Percentiles rank a stretch among this genome's conserved stretches.
These are phyloP conservation scores for Trypanosoma rangeli DNA, from an alignment of 208 protist species.

Conservation along the genomic window DNA sequence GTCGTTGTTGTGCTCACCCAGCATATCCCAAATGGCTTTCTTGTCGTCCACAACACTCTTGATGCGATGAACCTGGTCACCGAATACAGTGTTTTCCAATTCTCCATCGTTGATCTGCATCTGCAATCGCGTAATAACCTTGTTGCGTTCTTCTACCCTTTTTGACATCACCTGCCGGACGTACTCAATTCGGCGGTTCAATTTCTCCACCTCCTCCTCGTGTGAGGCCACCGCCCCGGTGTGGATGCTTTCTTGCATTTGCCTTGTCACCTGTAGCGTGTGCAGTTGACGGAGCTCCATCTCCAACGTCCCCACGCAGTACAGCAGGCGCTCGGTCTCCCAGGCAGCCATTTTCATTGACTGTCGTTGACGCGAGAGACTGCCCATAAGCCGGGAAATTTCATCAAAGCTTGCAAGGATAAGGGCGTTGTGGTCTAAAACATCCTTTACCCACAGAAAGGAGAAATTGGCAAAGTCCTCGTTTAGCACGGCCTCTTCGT, in stretches of 20 bases:
- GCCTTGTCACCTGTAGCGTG: slow-evolving; percentile 93
- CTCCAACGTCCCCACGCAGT: slow-evolving; percentile 74
- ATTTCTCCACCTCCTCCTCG: slow-evolving; percentile 57
- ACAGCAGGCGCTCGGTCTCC: slow-evolving; percentile 71
- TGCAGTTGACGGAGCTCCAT: slow-evolving; percentile 92
- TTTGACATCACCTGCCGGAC: slow-evolving; percentile 65
- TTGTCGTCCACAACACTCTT: slow-evolving; percentile 55
- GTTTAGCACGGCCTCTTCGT: slow-evolving; percentile 75
- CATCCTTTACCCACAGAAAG: slow-evolving; percentile 63
- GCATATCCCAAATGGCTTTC: slow-evolving; percentile 51
- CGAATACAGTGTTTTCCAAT: slow-evolving; percentile 69
- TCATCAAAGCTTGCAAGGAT: slow-evolving; percentile 82
- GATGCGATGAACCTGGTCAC: slow-evolving; percentile 40
- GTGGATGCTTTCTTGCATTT: slow-evolving; percentile 93
- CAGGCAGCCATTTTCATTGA: slow-evolving; percentile 75
- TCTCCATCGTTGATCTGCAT: slow-evolving; percentile 71
- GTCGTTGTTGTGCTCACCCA: slow-evolving; percentile 66
- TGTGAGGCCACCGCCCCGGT: slow-evolving; percentile 63
- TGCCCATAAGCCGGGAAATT: slow-evolving; percentile 65
- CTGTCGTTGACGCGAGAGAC: slow-evolving; percentile 81
- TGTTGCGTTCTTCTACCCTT: slow-evolving; percentile 74
- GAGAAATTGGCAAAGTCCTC: slow-evolving; percentile 81
- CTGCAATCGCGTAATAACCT: slow-evolving; percentile 49
- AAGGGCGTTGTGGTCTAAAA: slow-evolving; percentile 80
- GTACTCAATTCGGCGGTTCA: slow-evolving; percentile 79